phyloP scores from a whole-genome alignment of 805 yeast genomes.

The Starmerella stigmatis region DNA sequence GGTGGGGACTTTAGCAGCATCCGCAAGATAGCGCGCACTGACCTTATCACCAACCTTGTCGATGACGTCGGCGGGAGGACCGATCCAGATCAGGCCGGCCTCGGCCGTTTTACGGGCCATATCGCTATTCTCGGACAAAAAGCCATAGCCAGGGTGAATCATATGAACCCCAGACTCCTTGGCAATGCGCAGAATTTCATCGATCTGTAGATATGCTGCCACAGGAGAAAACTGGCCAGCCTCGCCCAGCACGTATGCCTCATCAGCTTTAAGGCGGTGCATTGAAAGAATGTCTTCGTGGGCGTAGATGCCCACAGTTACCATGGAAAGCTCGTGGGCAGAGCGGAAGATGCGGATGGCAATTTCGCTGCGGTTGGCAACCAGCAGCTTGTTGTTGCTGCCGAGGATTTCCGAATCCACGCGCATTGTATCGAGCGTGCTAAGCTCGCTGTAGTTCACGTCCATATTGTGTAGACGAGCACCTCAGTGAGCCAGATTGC shows the following conservation, averaged over 20 bases:
- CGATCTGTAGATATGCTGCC: conserved; percentile 89
- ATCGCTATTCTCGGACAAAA: conserved; percentile 81
- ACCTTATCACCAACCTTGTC: conserved; percentile 97
- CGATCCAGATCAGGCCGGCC: conserved; percentile 90
- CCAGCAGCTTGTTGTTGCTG: conserved; percentile 41
- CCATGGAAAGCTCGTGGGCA: conserved; percentile 95
- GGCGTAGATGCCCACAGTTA: conserved; percentile 92
- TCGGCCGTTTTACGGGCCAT: conserved; percentile 86
- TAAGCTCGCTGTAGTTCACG: conserved; percentile 28
- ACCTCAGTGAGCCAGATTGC: background rate
- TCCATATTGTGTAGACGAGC: conserved; percentile 20
- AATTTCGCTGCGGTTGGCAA: conserved; percentile 28
- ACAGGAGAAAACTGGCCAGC: conserved; percentile 89
- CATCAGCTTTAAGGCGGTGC: conserved; percentile 92
- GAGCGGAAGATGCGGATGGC: conserved; percentile 66
- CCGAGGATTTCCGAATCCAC: conserved; percentile 38
- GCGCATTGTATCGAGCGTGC: conserved; percentile 32
- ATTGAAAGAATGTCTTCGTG: conserved; percentile 90
- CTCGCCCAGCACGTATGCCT: conserved; percentile 82
- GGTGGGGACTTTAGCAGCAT: conserved; percentile 70
- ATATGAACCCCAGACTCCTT: conserved; percentile 64
- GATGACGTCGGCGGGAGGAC: conserved; percentile 79
- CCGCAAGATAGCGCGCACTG: conserved; percentile 81
- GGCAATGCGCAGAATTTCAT: conserved; percentile 84
- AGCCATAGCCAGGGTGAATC: conserved; percentile 92